Conservation (phyloP, 139 green algal species). For the Chloropicon primus region DNA sequence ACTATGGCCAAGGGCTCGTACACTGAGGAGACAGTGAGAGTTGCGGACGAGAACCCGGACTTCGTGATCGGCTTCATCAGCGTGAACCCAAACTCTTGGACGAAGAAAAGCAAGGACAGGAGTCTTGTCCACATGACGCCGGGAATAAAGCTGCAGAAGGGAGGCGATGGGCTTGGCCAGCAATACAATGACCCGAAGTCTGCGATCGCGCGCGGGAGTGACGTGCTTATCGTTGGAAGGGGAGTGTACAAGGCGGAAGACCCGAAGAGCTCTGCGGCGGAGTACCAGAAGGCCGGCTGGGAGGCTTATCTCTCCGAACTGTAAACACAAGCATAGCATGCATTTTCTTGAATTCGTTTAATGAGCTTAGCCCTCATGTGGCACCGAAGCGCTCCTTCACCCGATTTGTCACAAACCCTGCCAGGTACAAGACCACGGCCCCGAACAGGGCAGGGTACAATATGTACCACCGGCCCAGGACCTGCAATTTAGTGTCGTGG, state of each 20-base stretch:
- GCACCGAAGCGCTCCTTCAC: not conserved
- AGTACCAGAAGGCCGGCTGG: constrained; percentile 86
- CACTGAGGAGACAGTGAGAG: constrained; percentile 63
- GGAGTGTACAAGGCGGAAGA: constrained; percentile 54
- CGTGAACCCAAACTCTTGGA: constrained; percentile 68
- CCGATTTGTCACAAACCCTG: not conserved
- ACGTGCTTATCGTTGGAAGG: constrained; percentile 96
- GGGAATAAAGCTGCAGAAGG: constrained; percentile 67
- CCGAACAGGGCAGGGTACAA: not conserved
- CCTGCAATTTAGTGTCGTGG: not conserved
- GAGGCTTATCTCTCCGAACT: constrained; percentile 45
- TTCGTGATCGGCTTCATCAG: constrained; percentile 99
- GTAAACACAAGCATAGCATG: not conserved
- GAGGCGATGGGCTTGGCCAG: constrained; percentile 87
- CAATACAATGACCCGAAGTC: constrained; percentile 92
- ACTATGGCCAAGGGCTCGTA: constrained; percentile 80
- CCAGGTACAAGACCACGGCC: not conserved
- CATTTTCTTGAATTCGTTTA: no score
- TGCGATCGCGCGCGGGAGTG: constrained; percentile 72
- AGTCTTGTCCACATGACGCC: constrained; percentile 97
- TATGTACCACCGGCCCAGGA: not conserved
- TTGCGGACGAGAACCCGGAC: constrained; percentile 56
- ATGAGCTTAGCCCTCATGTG: no score
- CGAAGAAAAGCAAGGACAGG: constrained; percentile 11
- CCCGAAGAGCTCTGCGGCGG: constrained; percentile 38